Evolutionary conservation across 345 rosid species (phyloP).

Genomic region (Clarkia xantiana): DNA sequence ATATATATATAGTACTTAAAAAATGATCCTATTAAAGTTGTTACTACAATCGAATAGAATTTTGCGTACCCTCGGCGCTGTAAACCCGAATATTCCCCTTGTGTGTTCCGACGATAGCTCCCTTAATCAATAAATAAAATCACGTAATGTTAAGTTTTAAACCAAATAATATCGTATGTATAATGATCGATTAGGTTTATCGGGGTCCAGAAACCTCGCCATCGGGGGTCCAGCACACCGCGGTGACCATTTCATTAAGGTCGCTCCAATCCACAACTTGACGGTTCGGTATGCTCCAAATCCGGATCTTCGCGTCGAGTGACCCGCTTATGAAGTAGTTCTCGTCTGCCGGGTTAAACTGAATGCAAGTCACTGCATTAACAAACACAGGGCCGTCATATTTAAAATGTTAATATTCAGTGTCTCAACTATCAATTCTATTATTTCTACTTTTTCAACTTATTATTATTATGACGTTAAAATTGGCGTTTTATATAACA

Average conservation of each 20-base stretch:
- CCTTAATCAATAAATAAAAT: constrained; percentile 33
- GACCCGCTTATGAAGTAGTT: constrained; percentile 89
- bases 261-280: constrained; percentile 78
- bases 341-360: constrained; percentile 86
- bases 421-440: too few species aligned
- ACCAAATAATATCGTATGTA: too few species aligned
- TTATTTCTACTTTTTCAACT: too few species aligned
- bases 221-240: constrained; percentile 83
- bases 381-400: background rate
- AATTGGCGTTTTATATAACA: too few species aligned
- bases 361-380: constrained; percentile 77
- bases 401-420: too few species aligned
- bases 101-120: constrained; percentile 72
- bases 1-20: too few species aligned
- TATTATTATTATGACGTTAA: too few species aligned
- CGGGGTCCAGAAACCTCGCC: too few species aligned
- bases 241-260: constrained; percentile 88
- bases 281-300: constrained; percentile 68
- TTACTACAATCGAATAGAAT: too few species aligned
- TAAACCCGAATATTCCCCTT: constrained; percentile 67
- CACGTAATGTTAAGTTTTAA: constrained; percentile 2
- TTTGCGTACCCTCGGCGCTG: constrained; percentile 51
- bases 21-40: too few species aligned
- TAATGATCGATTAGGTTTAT: too few species aligned
- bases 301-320: constrained; percentile 80